A percentile compares a stretch with the other conserved stretches of the same genome.
phyloP scores from a whole-genome alignment of 345 rosid genomes.

The Laguncularia racemosa region DNA sequence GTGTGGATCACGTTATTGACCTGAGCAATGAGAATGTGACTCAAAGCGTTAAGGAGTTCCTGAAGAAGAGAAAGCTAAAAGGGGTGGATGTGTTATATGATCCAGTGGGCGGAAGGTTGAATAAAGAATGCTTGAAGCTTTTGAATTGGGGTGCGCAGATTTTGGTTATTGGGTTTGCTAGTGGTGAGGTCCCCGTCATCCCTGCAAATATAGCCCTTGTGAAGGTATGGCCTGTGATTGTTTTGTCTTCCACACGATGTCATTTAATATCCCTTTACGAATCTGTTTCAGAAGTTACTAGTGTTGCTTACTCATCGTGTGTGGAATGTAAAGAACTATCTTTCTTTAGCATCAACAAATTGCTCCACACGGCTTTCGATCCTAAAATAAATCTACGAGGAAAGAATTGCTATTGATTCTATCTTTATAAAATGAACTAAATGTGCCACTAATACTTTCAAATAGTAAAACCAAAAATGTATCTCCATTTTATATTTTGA shows the following conservation, averaged over 20 bases:
- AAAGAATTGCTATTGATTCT: too few relatives aligned
- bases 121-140: constrained; percentile 69
- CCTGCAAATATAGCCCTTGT: constrained; percentile 87
- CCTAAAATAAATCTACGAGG: too few relatives aligned
- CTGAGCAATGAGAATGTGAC: constrained; percentile 51
- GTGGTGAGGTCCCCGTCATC: constrained; percentile 78
- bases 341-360: too few relatives aligned
- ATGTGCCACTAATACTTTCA: too few relatives aligned
- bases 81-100: constrained; percentile 85
- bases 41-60: constrained; percentile 61
- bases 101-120: constrained; percentile 85
- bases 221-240: constrained; percentile 36
- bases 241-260: background rate
- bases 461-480: too few relatives aligned
- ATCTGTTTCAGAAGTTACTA: background rate
- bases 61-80: constrained; percentile 62
- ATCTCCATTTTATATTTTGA: too few relatives aligned
- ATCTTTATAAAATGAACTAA: too few relatives aligned
- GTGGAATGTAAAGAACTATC: too few relatives aligned
- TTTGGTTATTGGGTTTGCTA: constrained; percentile 83
- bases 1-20: constrained; percentile 84
- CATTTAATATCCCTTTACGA: background rate
- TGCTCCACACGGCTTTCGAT: too few relatives aligned
- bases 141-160: constrained; percentile 94
- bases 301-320: background rate